Conservation (phyloP, 768 basidiomycete species). For the Lactifluus hygrophoroides region DNA sequence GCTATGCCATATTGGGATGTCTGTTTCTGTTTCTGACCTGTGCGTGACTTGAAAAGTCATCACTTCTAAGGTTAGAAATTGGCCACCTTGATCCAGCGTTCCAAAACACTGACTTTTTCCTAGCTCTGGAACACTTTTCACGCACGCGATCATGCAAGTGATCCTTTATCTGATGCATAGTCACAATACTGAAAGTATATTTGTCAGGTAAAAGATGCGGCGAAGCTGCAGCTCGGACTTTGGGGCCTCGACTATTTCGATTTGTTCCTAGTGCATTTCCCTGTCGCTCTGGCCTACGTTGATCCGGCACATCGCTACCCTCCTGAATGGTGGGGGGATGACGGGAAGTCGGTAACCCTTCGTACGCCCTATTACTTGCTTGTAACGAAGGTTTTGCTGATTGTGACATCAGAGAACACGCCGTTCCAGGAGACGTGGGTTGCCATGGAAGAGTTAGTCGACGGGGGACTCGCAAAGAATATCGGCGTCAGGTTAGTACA, state of each 20-base stretch:
- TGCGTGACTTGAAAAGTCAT: slow-evolving; percentile 43
- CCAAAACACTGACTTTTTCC: slow-evolving; percentile 1
- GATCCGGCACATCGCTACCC: slow-evolving; percentile 71
- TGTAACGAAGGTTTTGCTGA: not conserved
- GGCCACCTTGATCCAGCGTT: not conserved
- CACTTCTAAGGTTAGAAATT: slow-evolving; percentile 58
- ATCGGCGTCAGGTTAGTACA: slow-evolving; percentile 62
- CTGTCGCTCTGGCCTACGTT: slow-evolving; percentile 72
- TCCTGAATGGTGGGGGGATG: slow-evolving; percentile 73
- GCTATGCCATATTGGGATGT: not conserved
- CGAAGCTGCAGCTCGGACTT: slow-evolving; percentile 57
- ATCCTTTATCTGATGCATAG: not conserved
- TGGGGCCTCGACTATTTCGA: slow-evolving; percentile 88
- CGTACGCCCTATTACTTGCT: slow-evolving; percentile 32
- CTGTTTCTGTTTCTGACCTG: not conserved
- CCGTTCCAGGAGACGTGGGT: slow-evolving; percentile 79
- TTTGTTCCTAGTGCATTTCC: slow-evolving; percentile 79
- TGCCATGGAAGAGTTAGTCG: slow-evolving; percentile 73
- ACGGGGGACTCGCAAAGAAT: slow-evolving; percentile 61
- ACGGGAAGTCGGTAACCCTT: slow-evolving; percentile 52
- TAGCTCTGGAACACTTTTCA: slow-evolving; percentile 90
- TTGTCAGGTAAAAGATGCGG: slow-evolving; percentile 41
- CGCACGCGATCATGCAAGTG: slow-evolving; percentile 58
- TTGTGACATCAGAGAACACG: slow-evolving; percentile 39
- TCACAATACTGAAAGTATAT: not conserved